A percentile compares a stretch with the other conserved stretches of the same genome.
Conservation (phyloP, 306 rosid genomes). For the Cicer bijugum region DNA sequence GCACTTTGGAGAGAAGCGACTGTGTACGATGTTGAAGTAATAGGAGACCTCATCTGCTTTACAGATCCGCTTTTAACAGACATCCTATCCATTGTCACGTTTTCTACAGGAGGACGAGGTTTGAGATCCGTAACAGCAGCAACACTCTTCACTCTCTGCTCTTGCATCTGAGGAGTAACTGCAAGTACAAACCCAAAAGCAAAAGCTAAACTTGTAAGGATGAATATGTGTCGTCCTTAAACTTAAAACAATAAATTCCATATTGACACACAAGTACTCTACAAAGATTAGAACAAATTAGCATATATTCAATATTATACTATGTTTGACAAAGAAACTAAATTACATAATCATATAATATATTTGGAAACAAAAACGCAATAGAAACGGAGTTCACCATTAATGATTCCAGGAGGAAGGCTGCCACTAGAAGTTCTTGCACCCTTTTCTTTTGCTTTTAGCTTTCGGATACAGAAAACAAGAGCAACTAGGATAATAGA, state of each 20-base stretch:
- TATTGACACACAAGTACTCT: neutral
- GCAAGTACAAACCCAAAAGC: conserved; percentile 44
- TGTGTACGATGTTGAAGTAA: conserved; percentile 86
- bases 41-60: conserved; percentile 83
- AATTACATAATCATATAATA: conserved; percentile 19
- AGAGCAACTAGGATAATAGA: conserved; percentile 60
- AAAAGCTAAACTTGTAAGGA: conserved; percentile 26
- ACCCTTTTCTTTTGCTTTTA: conserved; percentile 58
- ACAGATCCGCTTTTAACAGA: conserved; percentile 75
- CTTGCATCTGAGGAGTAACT: conserved; percentile 78
- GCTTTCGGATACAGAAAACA: conserved; percentile 63
- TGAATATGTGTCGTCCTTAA: neutral
- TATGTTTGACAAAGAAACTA: conserved; percentile 34
- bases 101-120: conserved; percentile 87
- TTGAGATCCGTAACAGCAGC: conserved; percentile 70
- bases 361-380: conserved; percentile 12
- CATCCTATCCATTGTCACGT: conserved; percentile 61
- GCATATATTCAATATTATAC: conserved; percentile 13
- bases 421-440: conserved; percentile 63
- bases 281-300: neutral
- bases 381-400: conserved; percentile 58
- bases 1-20: conserved; percentile 92
- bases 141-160: conserved; percentile 70
- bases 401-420: conserved; percentile 59
- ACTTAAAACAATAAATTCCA: too few relatives aligned